phyloP scores from a whole-genome alignment of 305 asterid genomes.

The Petunia hybrid region DNA sequence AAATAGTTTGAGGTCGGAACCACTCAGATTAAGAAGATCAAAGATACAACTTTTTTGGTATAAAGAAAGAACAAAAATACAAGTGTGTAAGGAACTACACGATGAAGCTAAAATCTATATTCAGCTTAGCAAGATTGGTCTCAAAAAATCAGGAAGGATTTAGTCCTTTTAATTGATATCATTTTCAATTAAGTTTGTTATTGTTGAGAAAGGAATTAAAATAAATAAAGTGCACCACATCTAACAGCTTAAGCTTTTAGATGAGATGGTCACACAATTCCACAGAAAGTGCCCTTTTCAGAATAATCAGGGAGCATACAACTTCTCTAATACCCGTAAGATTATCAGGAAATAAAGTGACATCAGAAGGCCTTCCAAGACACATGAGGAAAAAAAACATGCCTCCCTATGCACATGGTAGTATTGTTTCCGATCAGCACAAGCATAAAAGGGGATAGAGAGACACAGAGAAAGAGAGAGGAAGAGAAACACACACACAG shows the following conservation, averaged over 20 bases:
- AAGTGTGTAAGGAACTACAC: not conserved
- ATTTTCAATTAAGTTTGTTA: not conserved
- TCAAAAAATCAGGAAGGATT: not conserved
- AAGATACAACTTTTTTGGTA: too few relatives aligned
- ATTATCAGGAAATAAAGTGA: constrained; percentile 3
- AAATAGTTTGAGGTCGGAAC: too few relatives aligned
- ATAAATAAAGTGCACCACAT: too few relatives aligned
- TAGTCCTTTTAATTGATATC: not conserved
- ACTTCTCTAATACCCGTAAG: not conserved
- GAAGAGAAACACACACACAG: too few relatives aligned
- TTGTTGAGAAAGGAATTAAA: too few relatives aligned
- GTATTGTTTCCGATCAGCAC: constrained; percentile 12
- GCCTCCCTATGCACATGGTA: not conserved
- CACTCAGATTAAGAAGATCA: too few relatives aligned
- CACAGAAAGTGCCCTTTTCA: too few relatives aligned
- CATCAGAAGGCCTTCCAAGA: not conserved
- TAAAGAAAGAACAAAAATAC: not conserved
- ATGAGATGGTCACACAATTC: too few relatives aligned
- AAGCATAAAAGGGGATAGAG: too few relatives aligned
- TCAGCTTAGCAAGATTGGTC: constrained; percentile 6
- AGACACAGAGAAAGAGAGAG: not conserved
- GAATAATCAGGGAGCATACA: not conserved
- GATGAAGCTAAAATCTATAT: not conserved
- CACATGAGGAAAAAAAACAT: not conserved
- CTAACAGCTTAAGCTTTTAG: too few relatives aligned